Evolutionary conservation across 768 basidiomycete species (phyloP), one percentile per base, ranked within the genome.

Genomic region (Leccinum disarticulatum): DNA sequence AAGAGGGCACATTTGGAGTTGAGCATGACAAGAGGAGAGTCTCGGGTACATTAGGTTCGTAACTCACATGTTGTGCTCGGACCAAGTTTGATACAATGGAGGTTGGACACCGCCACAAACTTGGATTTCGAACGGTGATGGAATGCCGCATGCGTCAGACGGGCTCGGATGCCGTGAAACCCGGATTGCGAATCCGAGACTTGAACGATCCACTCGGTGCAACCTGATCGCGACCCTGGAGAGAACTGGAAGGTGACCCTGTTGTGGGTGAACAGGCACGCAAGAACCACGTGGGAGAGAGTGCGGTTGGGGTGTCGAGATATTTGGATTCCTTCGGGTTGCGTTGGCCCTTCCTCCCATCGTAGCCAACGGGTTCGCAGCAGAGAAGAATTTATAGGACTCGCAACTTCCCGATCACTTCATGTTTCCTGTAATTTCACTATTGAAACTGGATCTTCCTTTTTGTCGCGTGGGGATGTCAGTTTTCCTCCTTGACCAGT

Each of bases 231-330:
- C 52, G 56, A 62, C 33, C 67, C 65, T 56, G 57, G 33, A 14
- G 35, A 48, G 38, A 46, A 65, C 56, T 60, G 55, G 63, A 43
- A 25, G 43, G 28, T 38, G 56, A 62, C 56, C 59, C 54, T 55
- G 43, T 46, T 46, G 64, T 33, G 55, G 47, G 69, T 70, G 72
- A 49, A 60, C 66, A 72, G 63, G 55, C 48, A 60, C 31, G 53
- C 55, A 47, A 58, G 53, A 61, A 63, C 61, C 64, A 73, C 64
- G 70, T 61, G 73, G 50, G 70, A 70, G 60, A 46, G 43, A 54
- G 55, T 56, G 52, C 52, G 46, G 33, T 54, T 52, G 49, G 60
- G 61, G 54, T 69, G 63, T 70, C 54, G 66, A 64, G 65, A 57
- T 55, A 50, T 41, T 66, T 48, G 59, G 56, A 36, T 60, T 60